Evolutionary conservation across 2,329 filamentous ascomycete genomes (phyloP), one percentile per base, ranked within the genome.

Genomic region (Hypomyces perniciosus): DNA sequence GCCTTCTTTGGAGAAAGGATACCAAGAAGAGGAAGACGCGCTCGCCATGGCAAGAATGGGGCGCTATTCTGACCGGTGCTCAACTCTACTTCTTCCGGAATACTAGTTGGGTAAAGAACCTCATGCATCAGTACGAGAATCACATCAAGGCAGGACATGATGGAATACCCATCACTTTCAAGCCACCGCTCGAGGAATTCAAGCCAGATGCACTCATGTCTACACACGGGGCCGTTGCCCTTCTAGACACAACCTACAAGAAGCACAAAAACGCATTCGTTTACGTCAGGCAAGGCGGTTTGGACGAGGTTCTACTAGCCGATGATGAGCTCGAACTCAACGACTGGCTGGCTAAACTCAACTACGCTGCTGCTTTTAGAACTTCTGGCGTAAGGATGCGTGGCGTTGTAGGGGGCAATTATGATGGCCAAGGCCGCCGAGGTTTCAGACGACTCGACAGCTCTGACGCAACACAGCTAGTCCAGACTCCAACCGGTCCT

Each of bases 1-100:
- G 93, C 4, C 73, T 96, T 2, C 68, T 99, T 31, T 99, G 93
- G 93, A 84, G 93, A 41, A 99, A 99, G 65, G 90, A 96, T 57
- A 73, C 79, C 1, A 96, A 95, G 72, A 96, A 92, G 71, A 92
- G 93, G 71, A 95, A 95, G 68, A 86, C 90, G 1, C 81, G 92
- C 40, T 96, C 92, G 8, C 92, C 93, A 1, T 99, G 93, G 93
- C 92, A 96, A 65, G 93, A 99, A 76, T 99, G 93, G 93, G 93
- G 93, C 47, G 93, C 90, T 27, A 87, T 99, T 52, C 78, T 99
- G 30, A 99, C 93, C 1, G 90, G 92, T n/a, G 95, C 93, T 5
- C 92, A 96, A 63, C 79, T 99, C 6, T 99, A 96, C 67, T 90
- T 99, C 68, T 99, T 97, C 73, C 85, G 89, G 52, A 96, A 97